These are phyloP conservation scores for Leccinum incarnatum DNA, from an alignment of 768 basidiomycete species.

Conservation along the genomic window DNA sequence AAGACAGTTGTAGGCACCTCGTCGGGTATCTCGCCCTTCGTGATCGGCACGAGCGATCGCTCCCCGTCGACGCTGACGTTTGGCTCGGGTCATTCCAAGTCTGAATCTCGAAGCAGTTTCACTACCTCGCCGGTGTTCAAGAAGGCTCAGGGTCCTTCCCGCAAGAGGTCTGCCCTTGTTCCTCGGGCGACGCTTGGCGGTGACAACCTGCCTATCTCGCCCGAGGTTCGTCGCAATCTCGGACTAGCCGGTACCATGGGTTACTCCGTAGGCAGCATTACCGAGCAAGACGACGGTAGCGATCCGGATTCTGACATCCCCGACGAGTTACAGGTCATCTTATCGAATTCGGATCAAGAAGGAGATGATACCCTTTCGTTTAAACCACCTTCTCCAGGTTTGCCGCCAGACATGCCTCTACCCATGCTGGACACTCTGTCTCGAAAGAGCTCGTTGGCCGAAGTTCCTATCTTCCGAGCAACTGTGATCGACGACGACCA, in stretches of 20 bases:
- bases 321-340: constrained; percentile 65
- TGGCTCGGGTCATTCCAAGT: constrained; percentile 34
- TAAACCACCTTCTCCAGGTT: constrained; percentile 37
- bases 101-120: constrained; percentile 21
- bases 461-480: constrained; percentile 42
- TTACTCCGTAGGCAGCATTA: constrained; percentile 49
- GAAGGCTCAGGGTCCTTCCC: constrained; percentile 22
- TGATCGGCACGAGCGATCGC: constrained; percentile 17
- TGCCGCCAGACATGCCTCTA: constrained; percentile 42
- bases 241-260: constrained; percentile 71
- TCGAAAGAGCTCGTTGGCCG: constrained; percentile 15
- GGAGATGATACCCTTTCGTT: constrained; percentile 43
- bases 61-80: constrained; percentile 38
- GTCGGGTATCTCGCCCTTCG: constrained; percentile 26
- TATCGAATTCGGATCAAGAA: constrained; percentile 42
- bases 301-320: constrained; percentile 83
- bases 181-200: constrained; percentile 14
- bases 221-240: constrained; percentile 52
- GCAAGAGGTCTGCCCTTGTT: constrained; percentile 27
- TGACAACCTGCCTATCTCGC: constrained; percentile 40
- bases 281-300: constrained; percentile 47
- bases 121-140: constrained; percentile 36
- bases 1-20: constrained; percentile 25
- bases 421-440: constrained; percentile 24
- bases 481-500: constrained; percentile 44